phyloP scores from a whole-genome alignment of 768 basidiomycete genomes.

The Boletus tylopilopsis region DNA sequence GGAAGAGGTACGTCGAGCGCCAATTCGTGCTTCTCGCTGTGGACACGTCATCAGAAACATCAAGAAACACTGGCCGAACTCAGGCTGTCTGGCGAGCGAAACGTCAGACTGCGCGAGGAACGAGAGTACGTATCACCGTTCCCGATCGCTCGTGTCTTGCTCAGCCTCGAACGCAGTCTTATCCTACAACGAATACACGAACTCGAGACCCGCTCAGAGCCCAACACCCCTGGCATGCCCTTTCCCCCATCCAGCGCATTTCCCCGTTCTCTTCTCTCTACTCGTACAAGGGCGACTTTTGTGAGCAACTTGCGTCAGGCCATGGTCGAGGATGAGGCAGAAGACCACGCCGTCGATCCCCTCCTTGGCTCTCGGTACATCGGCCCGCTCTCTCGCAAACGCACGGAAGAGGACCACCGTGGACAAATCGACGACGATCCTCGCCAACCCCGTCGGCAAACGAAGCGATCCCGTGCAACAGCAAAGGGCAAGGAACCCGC shows the following conservation, averaged over 20 bases:
- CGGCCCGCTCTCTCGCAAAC: constrained; percentile 42
- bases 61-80: constrained; percentile 57
- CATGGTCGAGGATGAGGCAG: constrained; percentile 39
- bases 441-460: constrained; percentile 36
- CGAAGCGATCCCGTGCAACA: constrained; percentile 30
- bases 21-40: background rate
- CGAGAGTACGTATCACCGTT: constrained; percentile 45
- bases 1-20: constrained; percentile 54
- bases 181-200: constrained; percentile 61
- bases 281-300: constrained; percentile 43
- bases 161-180: constrained; percentile 34
- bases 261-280: constrained; percentile 44
- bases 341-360: constrained; percentile 46
- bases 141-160: background rate
- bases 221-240: constrained; percentile 25
- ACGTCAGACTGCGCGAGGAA: constrained; percentile 58
- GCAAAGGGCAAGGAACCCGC: constrained; percentile 39
- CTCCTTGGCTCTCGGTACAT: constrained; percentile 43
- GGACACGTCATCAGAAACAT: constrained; percentile 42
- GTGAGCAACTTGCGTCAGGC: constrained; percentile 47
- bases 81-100: constrained; percentile 58
- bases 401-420: constrained; percentile 40
- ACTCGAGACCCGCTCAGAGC: constrained; percentile 44
- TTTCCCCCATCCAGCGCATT: constrained; percentile 45
- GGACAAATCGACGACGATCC: constrained; percentile 45